Evolutionary conservation across 345 rosid species (phyloP), one percentile per base, ranked within the genome.

Genomic region (Raphanus raphanistrum): DNA sequence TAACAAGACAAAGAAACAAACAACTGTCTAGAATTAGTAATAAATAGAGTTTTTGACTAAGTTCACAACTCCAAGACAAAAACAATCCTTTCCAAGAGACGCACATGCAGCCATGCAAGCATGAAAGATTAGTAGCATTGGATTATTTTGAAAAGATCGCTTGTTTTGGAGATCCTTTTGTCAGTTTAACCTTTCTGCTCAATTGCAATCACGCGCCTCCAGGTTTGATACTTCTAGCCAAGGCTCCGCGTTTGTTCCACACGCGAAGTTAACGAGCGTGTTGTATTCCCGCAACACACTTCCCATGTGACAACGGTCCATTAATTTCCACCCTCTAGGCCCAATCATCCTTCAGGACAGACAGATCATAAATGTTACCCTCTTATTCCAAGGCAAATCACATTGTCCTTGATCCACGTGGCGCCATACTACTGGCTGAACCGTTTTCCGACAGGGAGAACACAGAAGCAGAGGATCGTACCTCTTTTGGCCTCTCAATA

Each of bases 251-350:
- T 59, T 29, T 60, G 59, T 11, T 4, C 0, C 8, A 15, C 67
- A 61, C 75, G 75, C 67, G 6, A 29, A 11, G 5, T 8, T 4
- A n/a, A 41, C 38, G 58, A 12, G 75, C 41, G 67, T 43, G 58
- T 6, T 28, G 16, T n/a, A 11, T 10, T 17, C 8, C 15, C 3
- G 5, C 4, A 36, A 36, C 36, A 26, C 25, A 15, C 28, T 60
- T 29, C 67, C 67, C 75, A 72, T 72, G 75, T 72, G 75, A 57
- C 8, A 45, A 55, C 36, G 59, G 71, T 13, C 71, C 71, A 66
- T 66, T 66, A 43, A 43, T 66, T 66, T 67, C 26, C 35, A 67
- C 13, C 58, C 16, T 27, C 71, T 67, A 27, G 71, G 71, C 71
- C 59, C 71, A 66, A 66, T 66, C 70, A 66, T 66, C 55, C 32